Conservation (phyloP, 306 rosid genomes). For the Rubus idaeus region DNA sequence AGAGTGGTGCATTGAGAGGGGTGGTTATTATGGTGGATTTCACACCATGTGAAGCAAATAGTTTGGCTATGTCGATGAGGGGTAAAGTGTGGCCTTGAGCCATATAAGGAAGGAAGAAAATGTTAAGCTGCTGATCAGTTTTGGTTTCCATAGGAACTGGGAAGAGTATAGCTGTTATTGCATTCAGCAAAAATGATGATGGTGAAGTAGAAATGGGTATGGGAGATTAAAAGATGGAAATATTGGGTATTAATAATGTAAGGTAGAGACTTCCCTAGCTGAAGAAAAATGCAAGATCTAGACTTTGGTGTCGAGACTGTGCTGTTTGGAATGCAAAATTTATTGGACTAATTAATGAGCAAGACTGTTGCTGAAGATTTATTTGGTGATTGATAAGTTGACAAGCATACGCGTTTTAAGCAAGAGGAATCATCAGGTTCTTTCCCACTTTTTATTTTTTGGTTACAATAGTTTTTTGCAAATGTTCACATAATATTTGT, state of each 20-base stretch:
- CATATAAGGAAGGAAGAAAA: conserved; percentile 31
- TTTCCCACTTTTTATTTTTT: too few relatives aligned
- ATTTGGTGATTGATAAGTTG: too few relatives aligned
- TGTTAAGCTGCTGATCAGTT: neutral
- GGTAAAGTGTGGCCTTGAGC: conserved; percentile 35
- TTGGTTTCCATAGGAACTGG: neutral
- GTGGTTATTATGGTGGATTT: conserved; percentile 30
- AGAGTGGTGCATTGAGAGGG: neutral
- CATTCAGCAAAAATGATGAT: neutral
- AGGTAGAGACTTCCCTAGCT: neutral
- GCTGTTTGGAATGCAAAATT: neutral
- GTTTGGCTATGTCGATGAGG: conserved; percentile 19
- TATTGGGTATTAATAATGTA: neutral
- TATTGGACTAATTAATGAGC: too few relatives aligned
- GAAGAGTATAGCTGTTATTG: neutral
- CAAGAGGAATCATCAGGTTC: too few relatives aligned
- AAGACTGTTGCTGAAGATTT: too few relatives aligned
- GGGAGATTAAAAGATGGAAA: neutral
- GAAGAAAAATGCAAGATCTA: neutral
- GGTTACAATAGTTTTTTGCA: neutral
- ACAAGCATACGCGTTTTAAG: too few relatives aligned
- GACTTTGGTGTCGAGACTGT: neutral
- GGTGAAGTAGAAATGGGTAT: neutral
- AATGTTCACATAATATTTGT: neutral
- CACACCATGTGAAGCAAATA: conserved; percentile 7